Evolutionary conservation across 163 green algal species (phyloP).

Genomic region (Volvox carteri): DNA sequence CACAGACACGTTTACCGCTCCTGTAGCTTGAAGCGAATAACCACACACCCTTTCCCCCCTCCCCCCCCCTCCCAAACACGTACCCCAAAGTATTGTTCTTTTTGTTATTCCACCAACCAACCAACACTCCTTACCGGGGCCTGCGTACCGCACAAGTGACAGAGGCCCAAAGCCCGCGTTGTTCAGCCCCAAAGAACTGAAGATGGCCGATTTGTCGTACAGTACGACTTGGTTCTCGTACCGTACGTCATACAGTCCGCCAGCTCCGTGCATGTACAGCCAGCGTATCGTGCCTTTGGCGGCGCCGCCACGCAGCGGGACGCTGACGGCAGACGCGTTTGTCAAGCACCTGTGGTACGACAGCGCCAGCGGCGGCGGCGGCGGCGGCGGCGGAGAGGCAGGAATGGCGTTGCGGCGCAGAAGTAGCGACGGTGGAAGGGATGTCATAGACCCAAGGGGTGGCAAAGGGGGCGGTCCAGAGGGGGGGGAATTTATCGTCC

Average conservation of each 20-base stretch:
- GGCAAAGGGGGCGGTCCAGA: too few relatives aligned
- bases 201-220: slow-evolving; percentile 2
- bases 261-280: slow-evolving; percentile 47
- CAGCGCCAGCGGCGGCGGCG: not conserved
- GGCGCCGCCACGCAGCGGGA: not conserved
- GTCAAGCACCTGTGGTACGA: slow-evolving; percentile 32
- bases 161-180: slow-evolving; percentile 47
- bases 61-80: too few relatives aligned
- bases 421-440: too few relatives aligned
- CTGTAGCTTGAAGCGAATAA: too few relatives aligned
- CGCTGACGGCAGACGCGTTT: not conserved
- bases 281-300: not conserved
- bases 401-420: too few relatives aligned
- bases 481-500: too few relatives aligned
- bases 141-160: slow-evolving; percentile 38
- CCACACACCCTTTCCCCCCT: too few relatives aligned
- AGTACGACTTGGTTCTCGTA: slow-evolving; percentile 47
- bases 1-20: too few relatives aligned
- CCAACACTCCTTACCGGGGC: not conserved
- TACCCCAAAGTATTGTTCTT: too few relatives aligned
- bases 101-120: too few relatives aligned
- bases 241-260: slow-evolving; percentile 49
- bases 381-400: not conserved
- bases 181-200: not conserved
- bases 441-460: too few relatives aligned